A percentile compares a stretch with the other conserved stretches of the same genome.
Conservation (phyloP, 805 yeast species). For the Cyberlindnera samutprakarnensis region DNA sequence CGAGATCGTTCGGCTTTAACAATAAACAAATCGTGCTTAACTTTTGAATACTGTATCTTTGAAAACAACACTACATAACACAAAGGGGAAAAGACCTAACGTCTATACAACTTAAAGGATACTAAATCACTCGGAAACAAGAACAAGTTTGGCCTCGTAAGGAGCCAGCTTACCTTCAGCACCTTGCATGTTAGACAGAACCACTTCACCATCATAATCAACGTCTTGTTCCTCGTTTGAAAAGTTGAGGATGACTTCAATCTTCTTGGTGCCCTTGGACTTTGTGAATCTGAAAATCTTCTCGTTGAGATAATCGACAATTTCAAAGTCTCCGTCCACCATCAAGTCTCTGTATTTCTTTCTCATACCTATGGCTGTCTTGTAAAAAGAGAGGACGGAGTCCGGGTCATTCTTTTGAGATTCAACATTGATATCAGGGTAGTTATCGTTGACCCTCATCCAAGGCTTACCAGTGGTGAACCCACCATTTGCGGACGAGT, state of each 20-base stretch:
- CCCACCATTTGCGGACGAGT: conserved; percentile 34
- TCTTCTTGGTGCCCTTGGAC: conserved; percentile 24
- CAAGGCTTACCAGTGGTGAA: conserved; percentile 44
- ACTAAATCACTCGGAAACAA: too few relatives aligned
- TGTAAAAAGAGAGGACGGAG: conserved; percentile 41
- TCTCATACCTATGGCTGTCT: conserved; percentile 34
- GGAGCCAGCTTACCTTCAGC: background rate
- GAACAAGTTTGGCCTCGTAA: background rate
- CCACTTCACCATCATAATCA: background rate
- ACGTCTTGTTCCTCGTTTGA: conserved; percentile 19
- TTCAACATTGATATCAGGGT: conserved; percentile 40
- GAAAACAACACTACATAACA: too few relatives aligned
- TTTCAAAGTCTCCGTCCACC: conserved; percentile 38
- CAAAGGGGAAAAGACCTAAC: too few relatives aligned
- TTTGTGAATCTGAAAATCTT: conserved; percentile 36
- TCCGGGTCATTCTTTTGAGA: conserved; percentile 37
- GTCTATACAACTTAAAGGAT: too few relatives aligned
- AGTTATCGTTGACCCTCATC: conserved; percentile 45
- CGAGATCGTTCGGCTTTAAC: too few relatives aligned
- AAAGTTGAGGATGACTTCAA: conserved; percentile 37
- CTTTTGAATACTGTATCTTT: too few relatives aligned
- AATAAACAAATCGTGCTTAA: too few relatives aligned
- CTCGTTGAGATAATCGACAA: conserved; percentile 35
- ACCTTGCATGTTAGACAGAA: background rate
- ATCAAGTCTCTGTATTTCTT: conserved; percentile 36